These are phyloP conservation scores for Calonectria honghensis DNA, from an alignment of 2,329 filamentous ascomycete genomes.

Conservation along the genomic window DNA sequence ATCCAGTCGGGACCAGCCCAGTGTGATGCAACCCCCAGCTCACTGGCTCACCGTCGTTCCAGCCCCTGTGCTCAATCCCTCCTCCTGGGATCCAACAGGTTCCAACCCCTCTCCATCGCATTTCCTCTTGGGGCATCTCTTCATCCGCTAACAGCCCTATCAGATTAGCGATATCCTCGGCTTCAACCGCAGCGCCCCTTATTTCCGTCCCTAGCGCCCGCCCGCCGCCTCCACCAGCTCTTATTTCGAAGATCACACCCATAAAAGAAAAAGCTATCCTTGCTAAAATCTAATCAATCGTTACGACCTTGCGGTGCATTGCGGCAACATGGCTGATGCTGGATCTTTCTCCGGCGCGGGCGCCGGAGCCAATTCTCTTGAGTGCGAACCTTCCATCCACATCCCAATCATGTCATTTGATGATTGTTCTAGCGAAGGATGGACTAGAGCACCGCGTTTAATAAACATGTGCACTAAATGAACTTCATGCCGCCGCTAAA, in stretches of 20 bases:
- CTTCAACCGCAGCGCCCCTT: constrained; percentile 2
- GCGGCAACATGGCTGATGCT: constrained; percentile 28
- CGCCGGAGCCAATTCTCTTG: constrained; percentile 24
- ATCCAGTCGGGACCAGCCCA: constrained; percentile 22
- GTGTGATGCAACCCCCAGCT: constrained; percentile 30
- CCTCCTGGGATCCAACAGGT: background rate
- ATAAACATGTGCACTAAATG: constrained; percentile 27
- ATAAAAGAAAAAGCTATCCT: background rate
- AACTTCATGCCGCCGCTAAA: constrained; percentile 29
- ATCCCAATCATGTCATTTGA: constrained; percentile 10
- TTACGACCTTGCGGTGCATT: background rate
- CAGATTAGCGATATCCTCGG: constrained; percentile 35
- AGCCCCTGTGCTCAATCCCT: constrained; percentile 23
- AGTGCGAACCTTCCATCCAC: constrained; percentile 32
- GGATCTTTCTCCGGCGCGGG: constrained; percentile 16
- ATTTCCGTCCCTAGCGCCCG: constrained; percentile 21
- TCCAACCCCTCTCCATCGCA: background rate
- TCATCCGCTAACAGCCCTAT: constrained; percentile 36
- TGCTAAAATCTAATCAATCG: background rate
- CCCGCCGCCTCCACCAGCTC: background rate
- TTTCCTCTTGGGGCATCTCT: constrained; percentile 1
- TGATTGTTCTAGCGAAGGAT: constrained; percentile 27
- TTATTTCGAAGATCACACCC: background rate
- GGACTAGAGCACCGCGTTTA: constrained; percentile 22
- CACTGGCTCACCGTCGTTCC: background rate